These are phyloP conservation scores for Candida koratica DNA, from an alignment of 805 yeast species.

Conservation along the genomic window DNA sequence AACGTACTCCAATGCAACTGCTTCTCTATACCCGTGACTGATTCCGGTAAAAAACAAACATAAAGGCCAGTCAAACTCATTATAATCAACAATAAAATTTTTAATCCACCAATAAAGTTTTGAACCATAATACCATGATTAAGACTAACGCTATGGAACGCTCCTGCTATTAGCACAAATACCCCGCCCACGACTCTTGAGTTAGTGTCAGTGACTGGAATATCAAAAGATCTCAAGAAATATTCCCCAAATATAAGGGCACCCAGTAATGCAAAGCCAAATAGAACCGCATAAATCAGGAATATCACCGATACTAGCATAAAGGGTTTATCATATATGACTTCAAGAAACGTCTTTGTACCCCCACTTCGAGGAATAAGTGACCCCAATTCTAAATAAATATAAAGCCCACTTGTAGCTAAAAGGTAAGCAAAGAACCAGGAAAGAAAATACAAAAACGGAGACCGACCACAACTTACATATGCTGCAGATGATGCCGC, in stretches of 20 bases:
- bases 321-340: slow-evolving; percentile 57
- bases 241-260: slow-evolving; percentile 63
- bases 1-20: slow-evolving; percentile 34
- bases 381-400: slow-evolving; percentile 67
- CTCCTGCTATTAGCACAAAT: slow-evolving; percentile 26
- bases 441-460: slow-evolving; percentile 52
- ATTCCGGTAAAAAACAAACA: slow-evolving; percentile 48
- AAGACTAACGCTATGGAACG: slow-evolving; percentile 57
- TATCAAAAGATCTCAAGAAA: slow-evolving; percentile 42
- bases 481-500: slow-evolving; percentile 67
- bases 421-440: slow-evolving; percentile 62
- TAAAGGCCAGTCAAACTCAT: slow-evolving; percentile 59
- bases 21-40: slow-evolving; percentile 41
- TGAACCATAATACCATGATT: slow-evolving; percentile 58
- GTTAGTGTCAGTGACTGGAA: slow-evolving; percentile 33
- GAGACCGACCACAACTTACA: slow-evolving; percentile 65
- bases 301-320: slow-evolving; percentile 51
- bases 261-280: slow-evolving; percentile 54
- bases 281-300: slow-evolving; percentile 46
- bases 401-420: slow-evolving; percentile 63
- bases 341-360: slow-evolving; percentile 66
- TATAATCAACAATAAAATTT: slow-evolving; percentile 49
- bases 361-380: slow-evolving; percentile 75
- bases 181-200: slow-evolving; percentile 31
- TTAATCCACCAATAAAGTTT: slow-evolving; percentile 59